Conservation (phyloP, 2,329 filamentous ascomycete genomes). For the Fusarium tanahbumbuense region DNA sequence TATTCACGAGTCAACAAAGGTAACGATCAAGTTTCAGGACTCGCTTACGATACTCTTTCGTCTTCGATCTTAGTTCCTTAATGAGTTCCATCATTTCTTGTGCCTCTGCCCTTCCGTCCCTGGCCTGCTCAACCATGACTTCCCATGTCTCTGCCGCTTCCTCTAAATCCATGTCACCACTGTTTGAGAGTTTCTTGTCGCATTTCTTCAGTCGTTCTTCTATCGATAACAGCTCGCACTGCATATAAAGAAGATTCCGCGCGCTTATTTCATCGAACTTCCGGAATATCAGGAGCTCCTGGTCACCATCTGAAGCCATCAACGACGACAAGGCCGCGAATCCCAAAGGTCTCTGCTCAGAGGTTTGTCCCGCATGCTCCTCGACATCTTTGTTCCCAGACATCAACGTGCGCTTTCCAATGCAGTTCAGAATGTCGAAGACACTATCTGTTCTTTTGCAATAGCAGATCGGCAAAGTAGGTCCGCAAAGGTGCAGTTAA, state of each 20-base stretch:
- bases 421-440: background rate
- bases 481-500: too few species aligned
- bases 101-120: accelerated
- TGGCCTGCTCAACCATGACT: background rate
- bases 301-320: background rate
- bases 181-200: background rate
- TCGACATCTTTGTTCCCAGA: background rate
- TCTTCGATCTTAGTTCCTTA: accelerated
- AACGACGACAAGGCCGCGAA: background rate
- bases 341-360: background rate
- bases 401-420: background rate
- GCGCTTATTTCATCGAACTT: background rate
- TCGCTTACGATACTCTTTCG: constrained; percentile 7
- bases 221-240: background rate
- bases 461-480: background rate
- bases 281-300: background rate
- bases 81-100: background rate
- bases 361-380: background rate
- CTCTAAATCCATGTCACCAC: background rate
- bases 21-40: too few species aligned
- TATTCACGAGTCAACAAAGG: too few species aligned
- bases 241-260: constrained; percentile 1
- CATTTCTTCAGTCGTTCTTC: background rate
- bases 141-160: constrained; percentile 13
- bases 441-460: background rate